Conservation (phyloP, 202 grass and related monocot genomes). For the Dendrocalamus latiflorus region DNA sequence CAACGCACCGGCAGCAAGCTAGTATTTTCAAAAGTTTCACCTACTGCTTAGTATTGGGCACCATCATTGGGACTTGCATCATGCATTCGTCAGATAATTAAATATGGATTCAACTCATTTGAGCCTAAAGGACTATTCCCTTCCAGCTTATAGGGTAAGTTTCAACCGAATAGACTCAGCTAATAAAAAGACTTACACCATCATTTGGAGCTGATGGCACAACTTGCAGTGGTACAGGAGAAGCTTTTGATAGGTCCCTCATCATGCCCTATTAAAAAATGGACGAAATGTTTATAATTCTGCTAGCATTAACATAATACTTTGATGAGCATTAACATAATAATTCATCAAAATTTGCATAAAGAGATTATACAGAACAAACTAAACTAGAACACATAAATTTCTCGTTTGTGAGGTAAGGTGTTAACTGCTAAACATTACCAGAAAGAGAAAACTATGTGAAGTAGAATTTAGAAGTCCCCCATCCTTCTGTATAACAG, state of each 20-base stretch:
- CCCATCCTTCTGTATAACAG: neutral
- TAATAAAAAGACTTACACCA: slow-evolving; percentile 50
- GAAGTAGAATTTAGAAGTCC: neutral
- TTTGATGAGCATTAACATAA: neutral
- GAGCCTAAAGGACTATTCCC: neutral
- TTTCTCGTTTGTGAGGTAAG: neutral
- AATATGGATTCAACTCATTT: neutral
- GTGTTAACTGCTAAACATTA: neutral
- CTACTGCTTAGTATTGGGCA: neutral
- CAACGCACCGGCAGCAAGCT: no score
- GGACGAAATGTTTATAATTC: neutral
- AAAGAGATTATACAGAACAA: neutral
- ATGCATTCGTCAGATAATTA: slow-evolving; percentile 9
- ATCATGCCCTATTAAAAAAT: slow-evolving; percentile 58
- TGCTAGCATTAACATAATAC: neutral
- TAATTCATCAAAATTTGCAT: neutral
- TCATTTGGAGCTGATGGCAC: slow-evolving; percentile 42
- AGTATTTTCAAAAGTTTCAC: neutral
- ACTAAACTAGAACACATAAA: neutral
- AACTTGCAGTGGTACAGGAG: slow-evolving; percentile 43
- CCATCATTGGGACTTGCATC: neutral
- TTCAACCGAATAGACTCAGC: neutral
- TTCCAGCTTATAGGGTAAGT: slow-evolving; percentile 12
- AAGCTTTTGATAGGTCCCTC: slow-evolving; percentile 80
- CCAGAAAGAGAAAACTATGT: neutral